phyloP scores from a whole-genome alignment of 495 filamentous ascomycete species.

The Pyrenula aspistea region DNA sequence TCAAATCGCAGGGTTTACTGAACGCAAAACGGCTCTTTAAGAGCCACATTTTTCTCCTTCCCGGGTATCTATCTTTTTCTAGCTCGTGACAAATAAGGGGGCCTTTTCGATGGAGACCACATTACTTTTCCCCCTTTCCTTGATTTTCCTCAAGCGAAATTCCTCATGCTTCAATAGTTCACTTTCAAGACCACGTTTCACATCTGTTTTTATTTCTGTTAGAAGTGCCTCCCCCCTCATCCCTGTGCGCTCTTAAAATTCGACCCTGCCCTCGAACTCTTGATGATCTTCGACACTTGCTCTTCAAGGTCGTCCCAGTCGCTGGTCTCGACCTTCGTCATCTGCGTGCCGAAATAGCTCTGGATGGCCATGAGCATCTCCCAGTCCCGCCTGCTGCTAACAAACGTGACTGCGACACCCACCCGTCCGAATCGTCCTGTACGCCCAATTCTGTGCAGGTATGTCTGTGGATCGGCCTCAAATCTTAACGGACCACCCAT shows the following conservation, averaged over 20 bases:
- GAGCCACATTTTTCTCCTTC: no score
- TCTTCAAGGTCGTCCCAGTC: constrained; percentile 87
- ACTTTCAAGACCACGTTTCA: no score
- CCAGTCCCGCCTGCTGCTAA: constrained; percentile 69
- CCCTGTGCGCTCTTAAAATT: constrained; percentile 23
- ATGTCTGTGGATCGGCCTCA: constrained; percentile 74
- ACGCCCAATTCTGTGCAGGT: constrained; percentile 95
- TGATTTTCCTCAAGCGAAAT: no score
- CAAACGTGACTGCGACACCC: constrained; percentile 89
- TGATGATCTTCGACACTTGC: constrained; percentile 70
- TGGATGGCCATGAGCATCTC: constrained; percentile 64
- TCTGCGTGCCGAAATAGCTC: constrained; percentile 49
- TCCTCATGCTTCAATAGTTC: no score
- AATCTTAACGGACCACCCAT: constrained; percentile 10
- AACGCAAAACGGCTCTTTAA: no score
- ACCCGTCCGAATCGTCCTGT: constrained; percentile 95
- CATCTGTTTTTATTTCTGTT: no score
- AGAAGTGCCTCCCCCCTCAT: neutral
- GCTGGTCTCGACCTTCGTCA: constrained; percentile 44
- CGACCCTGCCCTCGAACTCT: constrained; percentile 58
- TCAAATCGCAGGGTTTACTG: no score
- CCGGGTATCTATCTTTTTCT: no score
- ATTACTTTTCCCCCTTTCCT: no score
- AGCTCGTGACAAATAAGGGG: no score
- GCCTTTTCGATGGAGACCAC: no score